Conservation (phyloP, 2,329 filamentous ascomycete species). For the Xylaria digitata region DNA sequence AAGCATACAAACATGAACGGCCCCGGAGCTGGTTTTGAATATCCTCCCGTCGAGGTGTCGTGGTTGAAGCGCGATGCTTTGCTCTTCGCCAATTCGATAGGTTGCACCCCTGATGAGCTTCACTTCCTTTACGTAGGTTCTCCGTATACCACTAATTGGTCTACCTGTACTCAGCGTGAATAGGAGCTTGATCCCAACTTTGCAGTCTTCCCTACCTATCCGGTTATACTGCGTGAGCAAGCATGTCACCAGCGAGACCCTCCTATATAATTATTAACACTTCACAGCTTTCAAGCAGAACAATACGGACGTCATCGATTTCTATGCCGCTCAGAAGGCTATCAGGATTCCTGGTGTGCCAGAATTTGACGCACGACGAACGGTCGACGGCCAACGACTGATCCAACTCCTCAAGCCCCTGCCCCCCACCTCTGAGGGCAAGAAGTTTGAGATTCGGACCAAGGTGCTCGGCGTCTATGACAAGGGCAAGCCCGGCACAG, state of each 20-base stretch:
- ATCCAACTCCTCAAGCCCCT: slow-evolving; percentile 82
- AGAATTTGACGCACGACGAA: slow-evolving; percentile 77
- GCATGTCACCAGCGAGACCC: background rate
- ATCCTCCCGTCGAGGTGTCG: slow-evolving; percentile 77
- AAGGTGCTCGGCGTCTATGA: slow-evolving; percentile 89
- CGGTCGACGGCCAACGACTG: slow-evolving; percentile 86
- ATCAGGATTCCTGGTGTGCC: slow-evolving; percentile 80
- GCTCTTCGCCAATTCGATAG: slow-evolving; percentile 91
- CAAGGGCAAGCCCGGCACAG: slow-evolving; percentile 85
- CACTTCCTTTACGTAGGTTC: slow-evolving; percentile 84
- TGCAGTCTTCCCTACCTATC: slow-evolving; percentile 88
- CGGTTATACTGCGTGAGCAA: slow-evolving; percentile 77
- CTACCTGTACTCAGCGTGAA: slow-evolving; percentile 25
- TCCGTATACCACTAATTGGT: slow-evolving; percentile 15
- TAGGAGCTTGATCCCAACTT: slow-evolving; percentile 91
- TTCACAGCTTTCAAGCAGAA: slow-evolving; percentile 77
- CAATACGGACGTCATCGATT: slow-evolving; percentile 82
- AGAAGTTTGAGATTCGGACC: slow-evolving; percentile 78
- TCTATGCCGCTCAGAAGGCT: slow-evolving; percentile 77
- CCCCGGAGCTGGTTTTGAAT: slow-evolving; percentile 80
- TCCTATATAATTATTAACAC: slow-evolving; percentile 7
- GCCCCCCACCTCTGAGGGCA: slow-evolving; percentile 76
- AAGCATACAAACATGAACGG: slow-evolving; percentile 53
- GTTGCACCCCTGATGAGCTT: slow-evolving; percentile 84
- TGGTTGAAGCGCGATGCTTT: slow-evolving; percentile 91